Conservation (phyloP, 2,329 filamentous ascomycete genomes). For the Ilyonectria mors-panacis region DNA sequence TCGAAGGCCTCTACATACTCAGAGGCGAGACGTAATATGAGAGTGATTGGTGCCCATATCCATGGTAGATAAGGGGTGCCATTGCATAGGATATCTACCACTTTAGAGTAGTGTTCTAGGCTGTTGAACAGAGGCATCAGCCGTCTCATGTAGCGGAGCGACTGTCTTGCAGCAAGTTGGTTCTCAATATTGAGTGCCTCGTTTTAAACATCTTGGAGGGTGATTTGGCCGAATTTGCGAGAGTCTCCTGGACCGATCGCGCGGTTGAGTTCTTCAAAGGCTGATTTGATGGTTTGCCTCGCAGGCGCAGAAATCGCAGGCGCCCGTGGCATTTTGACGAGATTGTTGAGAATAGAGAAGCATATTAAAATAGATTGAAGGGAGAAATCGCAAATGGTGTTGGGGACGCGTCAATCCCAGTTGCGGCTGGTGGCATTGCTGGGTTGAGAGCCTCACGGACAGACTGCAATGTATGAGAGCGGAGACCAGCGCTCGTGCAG, state of each 20-base stretch:
- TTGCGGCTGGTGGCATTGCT: neutral
- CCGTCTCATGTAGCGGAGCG: conserved; percentile 60
- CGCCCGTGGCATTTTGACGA: conserved; percentile 25
- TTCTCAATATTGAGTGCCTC: conserved; percentile 57
- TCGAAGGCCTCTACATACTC: conserved; percentile 60
- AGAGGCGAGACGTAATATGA: conserved; percentile 51
- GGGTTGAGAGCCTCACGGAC: neutral
- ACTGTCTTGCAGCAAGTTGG: conserved; percentile 54
- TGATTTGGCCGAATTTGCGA: conserved; percentile 1
- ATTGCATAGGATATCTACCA: conserved; percentile 61
- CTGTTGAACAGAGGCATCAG: conserved; percentile 59
- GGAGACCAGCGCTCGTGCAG: neutral
- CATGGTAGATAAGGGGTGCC: conserved; percentile 62
- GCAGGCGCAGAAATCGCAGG: conserved; percentile 26
- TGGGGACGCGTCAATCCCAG: neutral
- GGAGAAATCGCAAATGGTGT: neutral
- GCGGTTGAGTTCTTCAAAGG: conserved; percentile 29
- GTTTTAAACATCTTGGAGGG: conserved; percentile 25
- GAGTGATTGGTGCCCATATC: conserved; percentile 62
- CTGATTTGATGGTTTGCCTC: conserved; percentile 12
- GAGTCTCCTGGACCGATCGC: conserved; percentile 30
- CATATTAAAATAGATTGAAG: neutral
- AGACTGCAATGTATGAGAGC: neutral
- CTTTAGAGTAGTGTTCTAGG: conserved; percentile 59
- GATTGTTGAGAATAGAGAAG: neutral